phyloP scores from a whole-genome alignment of 2,329 filamentous ascomycete species.

The Sporothrix euskadiensis region DNA sequence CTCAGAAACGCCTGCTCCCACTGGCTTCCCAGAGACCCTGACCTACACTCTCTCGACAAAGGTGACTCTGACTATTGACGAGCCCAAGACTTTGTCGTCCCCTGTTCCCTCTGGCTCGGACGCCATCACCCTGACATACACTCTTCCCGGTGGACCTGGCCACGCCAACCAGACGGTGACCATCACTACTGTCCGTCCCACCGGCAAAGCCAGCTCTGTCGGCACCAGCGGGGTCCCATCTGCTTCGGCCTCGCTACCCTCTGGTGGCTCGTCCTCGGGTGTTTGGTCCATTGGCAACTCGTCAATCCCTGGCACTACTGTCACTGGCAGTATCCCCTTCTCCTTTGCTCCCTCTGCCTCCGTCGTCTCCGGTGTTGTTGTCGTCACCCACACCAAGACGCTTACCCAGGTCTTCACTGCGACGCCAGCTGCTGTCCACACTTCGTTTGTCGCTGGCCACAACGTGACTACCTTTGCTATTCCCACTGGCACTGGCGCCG shows the following conservation, averaged over 20 bases:
- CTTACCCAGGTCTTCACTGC: constrained; percentile 14
- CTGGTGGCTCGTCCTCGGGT: background rate
- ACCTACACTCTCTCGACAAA: constrained; percentile 24
- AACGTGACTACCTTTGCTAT: background rate
- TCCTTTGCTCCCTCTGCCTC: background rate
- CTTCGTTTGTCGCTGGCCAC: background rate
- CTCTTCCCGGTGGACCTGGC: constrained; percentile 26
- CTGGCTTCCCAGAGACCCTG: constrained; percentile 20
- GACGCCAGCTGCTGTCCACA: background rate
- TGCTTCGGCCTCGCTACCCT: background rate
- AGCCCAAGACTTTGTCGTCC: background rate
- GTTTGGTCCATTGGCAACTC: constrained; percentile 9
- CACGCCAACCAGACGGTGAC: constrained; percentile 26
- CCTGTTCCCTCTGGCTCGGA: constrained; percentile 22
- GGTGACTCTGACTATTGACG: constrained; percentile 19
- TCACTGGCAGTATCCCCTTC: background rate
- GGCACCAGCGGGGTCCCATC: background rate
- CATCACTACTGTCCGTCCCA: constrained; percentile 23
- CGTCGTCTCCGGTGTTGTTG: background rate
- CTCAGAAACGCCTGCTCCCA: background rate
- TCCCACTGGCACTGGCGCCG: background rate
- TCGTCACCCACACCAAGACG: constrained; percentile 23
- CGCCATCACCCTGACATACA: constrained; percentile 34
- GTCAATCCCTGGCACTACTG: background rate
- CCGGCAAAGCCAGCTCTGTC: background rate